Evolutionary conservation across 176 grass and related monocot genomes (phyloP).

Genomic region (Ensete ventricosum): DNA sequence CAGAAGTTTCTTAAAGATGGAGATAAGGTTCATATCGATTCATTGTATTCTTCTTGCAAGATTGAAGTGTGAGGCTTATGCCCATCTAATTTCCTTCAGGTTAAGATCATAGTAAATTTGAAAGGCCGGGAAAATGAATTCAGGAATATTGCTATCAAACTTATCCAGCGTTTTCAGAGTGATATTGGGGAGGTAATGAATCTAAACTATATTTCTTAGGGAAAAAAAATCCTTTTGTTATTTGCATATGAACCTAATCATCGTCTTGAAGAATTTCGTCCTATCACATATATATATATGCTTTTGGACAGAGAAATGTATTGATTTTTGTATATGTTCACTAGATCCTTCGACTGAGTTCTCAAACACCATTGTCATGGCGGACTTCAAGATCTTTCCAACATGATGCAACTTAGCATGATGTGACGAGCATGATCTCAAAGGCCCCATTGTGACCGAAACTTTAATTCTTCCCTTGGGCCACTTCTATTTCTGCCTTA

Average conservation of each 20-base stretch:
- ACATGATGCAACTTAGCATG: too few relatives aligned
- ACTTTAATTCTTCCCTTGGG: neutral
- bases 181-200: slow-evolving; percentile 76
- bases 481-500: neutral
- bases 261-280: too few relatives aligned
- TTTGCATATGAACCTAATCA: too few relatives aligned
- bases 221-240: too few relatives aligned
- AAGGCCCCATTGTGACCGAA: neutral
- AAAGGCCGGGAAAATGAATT: slow-evolving; percentile 79
- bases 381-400: too few relatives aligned
- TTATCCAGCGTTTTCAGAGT: slow-evolving; percentile 73
- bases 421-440: too few relatives aligned
- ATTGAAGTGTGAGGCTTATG: slow-evolving; percentile 8
- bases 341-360: too few relatives aligned
- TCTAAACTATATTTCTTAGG: neutral
- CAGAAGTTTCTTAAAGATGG: slow-evolving; percentile 92
- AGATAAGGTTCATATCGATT: slow-evolving; percentile 53
- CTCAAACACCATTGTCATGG: too few relatives aligned
- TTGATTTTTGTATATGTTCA: too few relatives aligned
- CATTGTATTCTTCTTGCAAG: neutral
- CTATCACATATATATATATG: too few relatives aligned
- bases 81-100: slow-evolving; percentile 30
- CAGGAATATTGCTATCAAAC: slow-evolving; percentile 77
- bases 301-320: too few relatives aligned
- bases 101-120: slow-evolving; percentile 87